These are phyloP conservation scores for Oxyria digyna DNA, from an alignment of 148 eudicot species.

Conservation along the genomic window DNA sequence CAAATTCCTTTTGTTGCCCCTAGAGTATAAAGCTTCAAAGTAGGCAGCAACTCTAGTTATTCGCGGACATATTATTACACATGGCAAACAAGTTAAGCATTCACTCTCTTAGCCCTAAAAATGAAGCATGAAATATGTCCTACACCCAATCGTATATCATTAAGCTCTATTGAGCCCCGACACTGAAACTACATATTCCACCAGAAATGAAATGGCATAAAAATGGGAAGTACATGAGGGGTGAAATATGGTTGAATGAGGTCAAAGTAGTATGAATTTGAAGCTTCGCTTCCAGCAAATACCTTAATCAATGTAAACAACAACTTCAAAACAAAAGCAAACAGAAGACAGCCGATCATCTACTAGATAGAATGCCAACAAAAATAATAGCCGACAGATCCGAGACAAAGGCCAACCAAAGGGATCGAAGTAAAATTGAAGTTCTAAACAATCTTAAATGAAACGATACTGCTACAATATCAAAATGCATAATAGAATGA, in stretches of 20 bases:
- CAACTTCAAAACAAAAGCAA: not conserved
- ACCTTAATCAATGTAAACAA: conserved; percentile 2
- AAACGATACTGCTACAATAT: not conserved
- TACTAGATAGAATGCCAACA: not conserved
- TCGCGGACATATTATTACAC: not conserved
- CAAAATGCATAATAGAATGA: not conserved
- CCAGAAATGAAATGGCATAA: not conserved
- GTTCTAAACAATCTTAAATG: too few relatives aligned
- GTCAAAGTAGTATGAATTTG: not conserved
- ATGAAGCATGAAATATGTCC: not conserved
- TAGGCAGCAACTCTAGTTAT: not conserved
- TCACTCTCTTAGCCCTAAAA: not conserved
- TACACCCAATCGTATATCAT: not conserved
- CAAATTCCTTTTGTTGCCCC: not conserved
- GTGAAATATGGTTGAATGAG: not conserved
- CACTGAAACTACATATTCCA: not conserved
- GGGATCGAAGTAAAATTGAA: conserved; percentile 2
- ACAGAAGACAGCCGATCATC: not conserved
- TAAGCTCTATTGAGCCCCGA: not conserved
- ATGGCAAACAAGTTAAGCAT: not conserved
- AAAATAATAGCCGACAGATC: conserved; percentile 2
- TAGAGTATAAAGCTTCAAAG: not conserved
- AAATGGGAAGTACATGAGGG: not conserved
- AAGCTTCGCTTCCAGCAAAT: not conserved
- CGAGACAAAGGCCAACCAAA: conserved; percentile 2